phyloP scores from a whole-genome alignment of 176 grass and related monocot genomes.

The Dendrocalamus sinicus region DNA sequence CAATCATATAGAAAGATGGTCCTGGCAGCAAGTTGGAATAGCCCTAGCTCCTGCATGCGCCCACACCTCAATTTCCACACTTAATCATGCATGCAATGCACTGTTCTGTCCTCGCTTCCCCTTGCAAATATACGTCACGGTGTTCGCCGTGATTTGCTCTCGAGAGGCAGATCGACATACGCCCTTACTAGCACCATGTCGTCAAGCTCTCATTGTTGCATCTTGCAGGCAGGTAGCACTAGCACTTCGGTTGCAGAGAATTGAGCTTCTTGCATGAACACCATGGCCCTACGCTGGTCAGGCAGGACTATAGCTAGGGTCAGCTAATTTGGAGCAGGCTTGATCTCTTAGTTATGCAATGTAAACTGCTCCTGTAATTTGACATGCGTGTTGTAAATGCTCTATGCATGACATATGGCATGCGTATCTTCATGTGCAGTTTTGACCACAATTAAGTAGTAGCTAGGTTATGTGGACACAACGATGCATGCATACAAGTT shows the following conservation, averaged over 20 bases:
- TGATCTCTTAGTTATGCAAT: no score
- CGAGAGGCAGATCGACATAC: background rate
- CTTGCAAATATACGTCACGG: background rate
- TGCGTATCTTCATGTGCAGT: background rate
- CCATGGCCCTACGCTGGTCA: no score
- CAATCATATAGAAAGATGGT: slow-evolving; percentile 28
- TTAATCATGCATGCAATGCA: background rate
- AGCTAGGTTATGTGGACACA: background rate
- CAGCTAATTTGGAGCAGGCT: no score
- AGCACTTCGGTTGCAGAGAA: background rate
- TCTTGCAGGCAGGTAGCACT: background rate
- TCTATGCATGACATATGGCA: background rate
- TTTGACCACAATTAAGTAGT: background rate
- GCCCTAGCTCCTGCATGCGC: background rate
- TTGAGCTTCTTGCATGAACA: background rate
- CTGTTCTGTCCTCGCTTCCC: background rate
- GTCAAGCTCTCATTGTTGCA: background rate
- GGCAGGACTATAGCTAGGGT: no score
- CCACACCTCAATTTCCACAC: background rate
- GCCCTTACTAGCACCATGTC: background rate
- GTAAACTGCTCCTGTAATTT: background rate
- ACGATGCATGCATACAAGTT: background rate
- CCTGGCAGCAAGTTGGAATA: background rate
- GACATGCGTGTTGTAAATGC: background rate
- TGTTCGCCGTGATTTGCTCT: background rate